These are phyloP conservation scores for Eustoma russellianum DNA, from an alignment of 257 asterid species.

Conservation along the genomic window DNA sequence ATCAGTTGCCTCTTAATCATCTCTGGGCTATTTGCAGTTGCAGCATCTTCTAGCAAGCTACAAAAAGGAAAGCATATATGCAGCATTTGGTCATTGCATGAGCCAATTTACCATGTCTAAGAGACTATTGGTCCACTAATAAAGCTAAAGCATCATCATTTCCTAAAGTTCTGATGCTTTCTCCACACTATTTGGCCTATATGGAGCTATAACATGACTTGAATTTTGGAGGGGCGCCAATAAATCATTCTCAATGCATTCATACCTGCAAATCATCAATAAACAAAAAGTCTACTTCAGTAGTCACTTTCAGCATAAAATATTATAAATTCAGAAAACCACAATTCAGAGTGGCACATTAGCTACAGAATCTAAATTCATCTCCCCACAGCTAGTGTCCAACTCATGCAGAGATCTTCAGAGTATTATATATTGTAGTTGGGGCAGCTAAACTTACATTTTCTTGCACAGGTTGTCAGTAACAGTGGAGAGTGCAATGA, in stretches of 20 bases:
- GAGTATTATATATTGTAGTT: background rate
- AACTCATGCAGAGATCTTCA: background rate
- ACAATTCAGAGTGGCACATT: too few species aligned
- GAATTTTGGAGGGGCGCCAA: conserved; percentile 26
- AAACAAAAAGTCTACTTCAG: background rate
- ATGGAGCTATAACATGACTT: conserved; percentile 37
- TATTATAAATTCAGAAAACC: background rate
- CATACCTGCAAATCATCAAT: conserved; percentile 32
- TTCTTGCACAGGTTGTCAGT: conserved; percentile 29
- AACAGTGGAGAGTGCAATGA: conserved; percentile 20
- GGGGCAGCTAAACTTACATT: conserved; percentile 25
- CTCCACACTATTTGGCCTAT: conserved; percentile 35
- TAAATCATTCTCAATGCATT: conserved; percentile 43
- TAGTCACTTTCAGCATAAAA: background rate
- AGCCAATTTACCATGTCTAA: background rate
- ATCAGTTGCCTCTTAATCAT: too few species aligned
- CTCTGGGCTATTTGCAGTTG: too few species aligned
- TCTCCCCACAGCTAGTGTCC: background rate
- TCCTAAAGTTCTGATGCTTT: conserved; percentile 36
- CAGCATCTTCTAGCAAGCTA: background rate
- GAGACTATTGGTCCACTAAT: background rate
- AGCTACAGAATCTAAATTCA: too few species aligned
- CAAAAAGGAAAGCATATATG: background rate
- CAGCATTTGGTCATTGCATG: background rate
- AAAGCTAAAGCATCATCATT: background rate